Evolutionary conservation across 495 filamentous ascomycete genomes (phyloP).

Genomic region (Baudoinia panamericana): DNA sequence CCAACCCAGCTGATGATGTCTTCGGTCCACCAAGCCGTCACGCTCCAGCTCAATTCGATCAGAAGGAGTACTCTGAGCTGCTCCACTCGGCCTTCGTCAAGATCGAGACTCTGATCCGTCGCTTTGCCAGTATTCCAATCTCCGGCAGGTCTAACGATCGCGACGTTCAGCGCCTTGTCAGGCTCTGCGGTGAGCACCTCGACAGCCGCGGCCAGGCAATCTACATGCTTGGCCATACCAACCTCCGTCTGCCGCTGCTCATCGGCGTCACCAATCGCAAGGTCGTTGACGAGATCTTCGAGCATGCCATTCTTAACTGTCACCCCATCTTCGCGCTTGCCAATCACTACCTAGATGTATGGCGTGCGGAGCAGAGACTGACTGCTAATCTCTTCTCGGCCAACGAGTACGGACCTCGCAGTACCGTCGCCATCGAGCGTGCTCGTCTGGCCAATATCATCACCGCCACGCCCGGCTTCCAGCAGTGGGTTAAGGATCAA

Average conservation of each 20-base stretch:
- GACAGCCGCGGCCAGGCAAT: background rate
- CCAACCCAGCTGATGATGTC: background rate
- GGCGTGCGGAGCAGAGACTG: background rate
- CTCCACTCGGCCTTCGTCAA: conserved; percentile 5
- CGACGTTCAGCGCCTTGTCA: background rate
- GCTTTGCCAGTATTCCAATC: background rate
- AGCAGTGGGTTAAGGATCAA: conserved; percentile 6
- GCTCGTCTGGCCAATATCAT: conserved; percentile 4
- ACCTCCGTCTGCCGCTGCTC: background rate
- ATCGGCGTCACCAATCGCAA: background rate
- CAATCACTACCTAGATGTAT: background rate
- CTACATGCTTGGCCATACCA: background rate
- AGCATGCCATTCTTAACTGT: background rate
- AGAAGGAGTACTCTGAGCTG: conserved; percentile 4
- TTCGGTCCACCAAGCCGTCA: background rate
- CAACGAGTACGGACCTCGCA: background rate
- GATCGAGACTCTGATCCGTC: background rate
- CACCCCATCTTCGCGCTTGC: background rate
- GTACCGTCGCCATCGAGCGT: background rate
- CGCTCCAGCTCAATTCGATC: background rate
- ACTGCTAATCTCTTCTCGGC: background rate
- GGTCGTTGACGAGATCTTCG: conserved; percentile 5
- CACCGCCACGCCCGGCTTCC: conserved; percentile 12
- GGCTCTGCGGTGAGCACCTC: background rate
- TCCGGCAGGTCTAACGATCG: background rate